Base-by-base conservation (phyloP, 257 asterid species). In the Capsicum pubescens region DNA sequence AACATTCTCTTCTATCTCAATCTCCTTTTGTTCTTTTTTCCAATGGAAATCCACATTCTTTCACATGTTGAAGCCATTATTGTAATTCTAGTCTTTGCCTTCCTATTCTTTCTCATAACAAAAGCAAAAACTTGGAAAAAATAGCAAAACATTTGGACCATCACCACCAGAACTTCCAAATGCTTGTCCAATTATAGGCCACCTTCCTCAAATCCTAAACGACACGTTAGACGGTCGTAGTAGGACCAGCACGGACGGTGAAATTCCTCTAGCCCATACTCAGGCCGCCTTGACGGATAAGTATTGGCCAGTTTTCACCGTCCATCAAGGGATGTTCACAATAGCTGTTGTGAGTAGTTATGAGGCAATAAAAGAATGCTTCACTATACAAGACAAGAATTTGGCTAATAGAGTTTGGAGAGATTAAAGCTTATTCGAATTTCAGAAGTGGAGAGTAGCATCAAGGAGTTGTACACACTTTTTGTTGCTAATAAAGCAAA, bases 401-500 rank as follows among this genome's bases (percentile, higher is more conserved):
- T 57, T 79, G 26, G 83, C 83, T 56, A 60, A 58, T 55, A 58
- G 7, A 81, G 89, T 44, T 66, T 86, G 9, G 88, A 89, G 82
- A 82, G 85, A 17, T 82, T 89, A 9, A 83, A 84, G 39, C 76
- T 84, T 3, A 48, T 84, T 11, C 13, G 88, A 19, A 52, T 86
- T 15, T 68, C 88, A 0, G 88, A 89, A 56, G 57, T 64, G 2
- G 82, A 86, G 67, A 63, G 79, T 14, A 87, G 87, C 13, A 80
- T 72, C 0, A 86, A 61, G 8, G 86, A 87, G 39, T 87, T 89
- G 39, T 87, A 86, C 86, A 79, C 52, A 16, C 67, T 42, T 16
- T 55, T 57, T 79, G 32, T 60, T 17, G 54, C 26, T 39, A 60
- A 78, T 78, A 10, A 17, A 79, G 52, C 66, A 35, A 79, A 54